Conservation (phyloP, 1,284 basidiomycete genomes). For the Taiwanofungus camphoratus region DNA sequence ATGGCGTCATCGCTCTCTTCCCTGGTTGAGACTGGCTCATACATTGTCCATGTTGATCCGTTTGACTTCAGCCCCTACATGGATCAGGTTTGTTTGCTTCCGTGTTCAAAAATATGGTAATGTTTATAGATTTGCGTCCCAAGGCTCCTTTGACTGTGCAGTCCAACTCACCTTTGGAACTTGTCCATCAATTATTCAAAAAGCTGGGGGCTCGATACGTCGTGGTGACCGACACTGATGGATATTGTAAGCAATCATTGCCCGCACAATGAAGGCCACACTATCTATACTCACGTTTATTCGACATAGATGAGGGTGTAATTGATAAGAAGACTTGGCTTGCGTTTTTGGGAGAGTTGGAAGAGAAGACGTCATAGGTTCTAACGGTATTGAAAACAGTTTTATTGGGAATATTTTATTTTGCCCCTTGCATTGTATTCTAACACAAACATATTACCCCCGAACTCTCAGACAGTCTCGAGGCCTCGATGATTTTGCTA, state of each 20-base stretch:
- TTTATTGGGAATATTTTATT: too few species aligned
- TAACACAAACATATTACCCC: too few species aligned
- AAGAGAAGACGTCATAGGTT: conserved; percentile 35
- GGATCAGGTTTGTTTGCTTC: conserved; percentile 61
- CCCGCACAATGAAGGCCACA: too few species aligned
- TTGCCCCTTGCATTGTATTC: too few species aligned
- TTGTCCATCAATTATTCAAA: conserved; percentile 88
- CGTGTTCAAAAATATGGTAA: conserved; percentile 1
- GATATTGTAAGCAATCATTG: conserved; percentile 65
- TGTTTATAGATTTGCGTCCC: conserved; percentile 11
- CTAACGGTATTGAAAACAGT: neutral
- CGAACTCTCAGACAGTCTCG: too few species aligned
- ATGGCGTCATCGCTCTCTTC: conserved; percentile 59
- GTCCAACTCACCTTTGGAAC: conserved; percentile 79
- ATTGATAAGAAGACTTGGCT: conserved; percentile 94
- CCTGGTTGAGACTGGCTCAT: conserved; percentile 36
- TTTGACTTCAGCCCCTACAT: conserved; percentile 88
- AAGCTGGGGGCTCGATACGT: conserved; percentile 91
- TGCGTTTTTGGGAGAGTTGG: conserved; percentile 70
- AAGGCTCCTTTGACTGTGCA: conserved; percentile 82
- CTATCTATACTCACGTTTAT: too few species aligned
- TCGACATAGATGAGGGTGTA: conserved; percentile 68
- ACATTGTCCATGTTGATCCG: conserved; percentile 41
- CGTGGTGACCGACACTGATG: conserved; percentile 78
- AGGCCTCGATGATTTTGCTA: too few species aligned